A percentile compares a stretch with the other conserved stretches of the same genome.
These are phyloP conservation scores for Apiotrichum siamense DNA, from an alignment of 1,284 basidiomycete genomes.

Conservation along the genomic window DNA sequence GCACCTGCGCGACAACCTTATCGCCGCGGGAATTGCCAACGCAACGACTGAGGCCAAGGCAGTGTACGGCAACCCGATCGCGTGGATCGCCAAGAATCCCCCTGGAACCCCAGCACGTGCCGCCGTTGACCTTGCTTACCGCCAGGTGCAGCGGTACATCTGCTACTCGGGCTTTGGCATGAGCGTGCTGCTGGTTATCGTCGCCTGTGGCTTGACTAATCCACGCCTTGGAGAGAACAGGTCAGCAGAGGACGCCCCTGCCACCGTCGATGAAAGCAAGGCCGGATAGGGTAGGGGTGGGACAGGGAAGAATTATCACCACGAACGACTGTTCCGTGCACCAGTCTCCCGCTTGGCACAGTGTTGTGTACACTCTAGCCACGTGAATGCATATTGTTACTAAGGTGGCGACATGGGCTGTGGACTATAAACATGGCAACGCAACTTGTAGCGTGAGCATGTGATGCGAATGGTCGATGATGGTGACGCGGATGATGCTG, in stretches of 20 bases:
- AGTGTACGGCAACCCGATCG: constrained; percentile 37
- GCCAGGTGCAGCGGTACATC: constrained; percentile 2
- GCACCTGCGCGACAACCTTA: constrained; percentile 14
- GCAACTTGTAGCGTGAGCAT: neutral
- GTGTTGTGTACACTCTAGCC: too few species aligned
- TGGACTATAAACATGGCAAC: constrained; percentile 4
- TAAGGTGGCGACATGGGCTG: constrained; percentile 1
- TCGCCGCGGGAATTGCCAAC: constrained; percentile 1
- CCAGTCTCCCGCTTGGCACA: too few species aligned
- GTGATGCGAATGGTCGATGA: neutral
- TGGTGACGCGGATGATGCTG: neutral
- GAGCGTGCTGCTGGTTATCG: too few species aligned
- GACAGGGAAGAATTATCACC: too few species aligned
- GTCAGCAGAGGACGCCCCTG: too few species aligned
- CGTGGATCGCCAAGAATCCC: constrained; percentile 29
- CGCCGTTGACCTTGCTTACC: constrained; percentile 33
- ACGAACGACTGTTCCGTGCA: too few species aligned
- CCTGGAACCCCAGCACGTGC: constrained; percentile 36
- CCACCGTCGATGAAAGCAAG: too few species aligned
- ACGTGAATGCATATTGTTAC: neutral
- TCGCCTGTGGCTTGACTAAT: too few species aligned
- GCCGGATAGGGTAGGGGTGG: too few species aligned
- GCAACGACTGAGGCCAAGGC: constrained; percentile 1
- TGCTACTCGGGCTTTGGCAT: too few species aligned
- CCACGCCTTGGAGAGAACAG: too few species aligned